A percentile compares a stretch with the other conserved stretches of the same genome.
These are phyloP conservation scores for Epichloe brachyelytri DNA, from an alignment of 2,329 filamentous ascomycete species.

Conservation along the genomic window DNA sequence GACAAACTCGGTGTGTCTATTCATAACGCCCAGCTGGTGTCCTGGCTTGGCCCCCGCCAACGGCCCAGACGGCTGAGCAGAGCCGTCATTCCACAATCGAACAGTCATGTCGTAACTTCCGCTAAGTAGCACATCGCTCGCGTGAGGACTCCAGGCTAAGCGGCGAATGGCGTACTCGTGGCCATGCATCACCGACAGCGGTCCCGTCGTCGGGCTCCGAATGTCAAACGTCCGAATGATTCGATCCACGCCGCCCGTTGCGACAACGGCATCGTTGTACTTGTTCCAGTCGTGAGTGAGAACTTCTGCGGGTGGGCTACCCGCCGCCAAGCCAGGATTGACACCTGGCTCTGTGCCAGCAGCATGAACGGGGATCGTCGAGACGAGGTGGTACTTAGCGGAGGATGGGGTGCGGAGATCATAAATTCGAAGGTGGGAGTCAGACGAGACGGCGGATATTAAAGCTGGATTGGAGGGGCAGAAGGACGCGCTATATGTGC, in stretches of 20 bases:
- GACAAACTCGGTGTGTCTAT: constrained; percentile 85
- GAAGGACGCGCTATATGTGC: constrained; percentile 88
- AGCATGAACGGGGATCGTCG: constrained; percentile 73
- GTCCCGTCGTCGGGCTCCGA: constrained; percentile 58
- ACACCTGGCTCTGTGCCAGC: constrained; percentile 35
- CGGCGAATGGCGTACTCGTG: constrained; percentile 86
- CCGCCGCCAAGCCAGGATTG: constrained; percentile 20
- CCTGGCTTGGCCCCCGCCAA: constrained; percentile 36
- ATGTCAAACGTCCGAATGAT: constrained; percentile 85
- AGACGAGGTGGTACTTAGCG: constrained; percentile 75
- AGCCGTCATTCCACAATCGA: constrained; percentile 76
- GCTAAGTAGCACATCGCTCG: constrained; percentile 74
- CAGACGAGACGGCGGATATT: constrained; percentile 76
- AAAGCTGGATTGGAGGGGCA: constrained; percentile 77
- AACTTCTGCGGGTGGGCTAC: constrained; percentile 59
- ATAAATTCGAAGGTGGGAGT: constrained; percentile 81
- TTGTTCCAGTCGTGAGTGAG: constrained; percentile 99
- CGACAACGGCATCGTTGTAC: constrained; percentile 73
- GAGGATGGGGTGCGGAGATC: constrained; percentile 79
- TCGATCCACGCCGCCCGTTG: constrained; percentile 80
- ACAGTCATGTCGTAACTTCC: constrained; percentile 98
- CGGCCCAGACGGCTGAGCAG: constrained; percentile 25
- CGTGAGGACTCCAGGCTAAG: constrained; percentile 84
- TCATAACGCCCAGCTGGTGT: constrained; percentile 74
- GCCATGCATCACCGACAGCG: constrained; percentile 61